Conservation (phyloP, 2,329 filamentous ascomycete species). For the Bipolaris victoriae region DNA sequence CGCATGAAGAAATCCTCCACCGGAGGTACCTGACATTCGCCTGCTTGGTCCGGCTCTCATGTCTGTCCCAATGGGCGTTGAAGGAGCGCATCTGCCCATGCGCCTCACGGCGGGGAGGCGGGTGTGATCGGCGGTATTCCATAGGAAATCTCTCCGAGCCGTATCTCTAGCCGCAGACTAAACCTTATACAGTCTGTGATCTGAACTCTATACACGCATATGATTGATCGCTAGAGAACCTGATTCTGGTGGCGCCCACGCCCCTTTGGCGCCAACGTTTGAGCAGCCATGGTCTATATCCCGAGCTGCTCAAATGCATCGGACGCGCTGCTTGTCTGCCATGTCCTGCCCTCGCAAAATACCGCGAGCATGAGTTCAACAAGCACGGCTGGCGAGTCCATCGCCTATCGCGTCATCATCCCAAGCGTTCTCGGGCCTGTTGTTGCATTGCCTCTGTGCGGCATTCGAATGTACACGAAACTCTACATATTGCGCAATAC, state of each 20-base stretch:
- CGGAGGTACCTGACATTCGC: neutral
- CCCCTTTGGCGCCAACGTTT: neutral
- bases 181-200: neutral
- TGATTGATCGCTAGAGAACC: neutral
- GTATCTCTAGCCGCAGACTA: neutral
- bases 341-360: neutral
- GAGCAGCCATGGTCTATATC: neutral
- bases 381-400: conserved; percentile 14
- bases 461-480: conserved; percentile 23
- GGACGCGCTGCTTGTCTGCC: neutral
- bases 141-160: neutral
- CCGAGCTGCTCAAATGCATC: neutral
- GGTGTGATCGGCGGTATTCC: neutral
- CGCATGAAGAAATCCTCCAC: neutral
- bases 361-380: neutral
- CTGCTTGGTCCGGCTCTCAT: neutral
- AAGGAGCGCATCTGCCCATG: neutral
- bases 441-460: conserved; percentile 19
- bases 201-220: conserved; percentile 3
- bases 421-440: conserved; percentile 17
- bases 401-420: conserved; percentile 24
- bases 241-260: neutral
- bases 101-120: conserved; percentile 2
- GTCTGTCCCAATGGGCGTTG: neutral
- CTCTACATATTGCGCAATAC: conserved; percentile 20